Base-by-base conservation (phyloP, 140 eudicot genomes). In the Stevia rebaudiana region DNA sequence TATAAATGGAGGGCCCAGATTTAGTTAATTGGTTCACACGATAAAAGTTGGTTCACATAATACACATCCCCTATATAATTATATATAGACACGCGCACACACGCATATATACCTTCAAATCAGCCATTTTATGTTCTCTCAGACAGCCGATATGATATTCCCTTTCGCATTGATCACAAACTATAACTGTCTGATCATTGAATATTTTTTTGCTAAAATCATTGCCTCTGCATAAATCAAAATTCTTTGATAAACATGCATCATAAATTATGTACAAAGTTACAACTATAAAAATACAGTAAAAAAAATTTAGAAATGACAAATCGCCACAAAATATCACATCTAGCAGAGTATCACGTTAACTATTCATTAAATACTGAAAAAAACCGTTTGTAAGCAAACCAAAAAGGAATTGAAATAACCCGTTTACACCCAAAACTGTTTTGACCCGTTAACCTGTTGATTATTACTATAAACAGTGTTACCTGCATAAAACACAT, bases 141-240 rank as follows among this genome's bases (percentile, higher is more conserved):
- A 92, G 67, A 72, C 98, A 92, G 61, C 97, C 99, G 67, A 94
- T 84, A 73, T 94, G 97, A 71, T 85, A 88, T 40, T 88, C 99
- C 68, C 65, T 94, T 78, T 88, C 97, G 17, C 99, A 94, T 84
- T 88, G 98, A 78, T 92, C 98, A 70, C 98, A 92, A 23, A 92
- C 79, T 17, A 92, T 83, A 81, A 85, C 96, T 8, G 97, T 92
- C 33, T 86, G 87, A 15, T 95, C 88, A 53, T 92, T 94, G 78
- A 92, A 92, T 8, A 83, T 87, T 28, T 80, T 52, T 76, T 80
- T 85, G 76, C 89, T 82, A 46, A 82, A 91, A 61, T 87, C 96
- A 62, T 72, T 82, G 46, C 84, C 82, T 73, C 98, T 91, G 87
- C 70, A 77, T 35, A 25, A 48, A 39, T 17, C 57, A 67, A 23